Evolutionary conservation across 768 basidiomycete species (phyloP), one percentile per base, ranked within the genome.

Genomic region (Suillus lakei): DNA sequence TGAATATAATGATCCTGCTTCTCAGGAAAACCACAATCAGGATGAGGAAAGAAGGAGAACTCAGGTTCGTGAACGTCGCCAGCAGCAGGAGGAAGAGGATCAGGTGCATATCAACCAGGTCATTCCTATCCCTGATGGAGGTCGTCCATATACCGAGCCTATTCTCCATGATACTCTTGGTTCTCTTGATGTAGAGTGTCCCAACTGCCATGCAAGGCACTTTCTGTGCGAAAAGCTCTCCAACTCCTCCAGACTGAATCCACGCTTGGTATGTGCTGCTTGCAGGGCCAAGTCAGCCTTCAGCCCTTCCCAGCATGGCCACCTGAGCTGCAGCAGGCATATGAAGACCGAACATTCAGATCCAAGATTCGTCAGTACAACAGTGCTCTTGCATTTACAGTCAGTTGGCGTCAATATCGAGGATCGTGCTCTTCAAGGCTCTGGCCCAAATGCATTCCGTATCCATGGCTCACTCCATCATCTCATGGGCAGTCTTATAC

Each of bases 351-450:
- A 30, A 62, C 69, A 6, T 82, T 82, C 34, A 75, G 74, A 1
- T 62, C 68, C 5, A 69, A 82, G 6, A 81, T 83, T 9, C 68
- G 77, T 13, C 76, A 79, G 32, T 84, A 84, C 50, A 85, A 85
- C 61, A 67, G 70, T 43, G 77, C 83, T 1, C 70, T 84, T 54
- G 71, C 81, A 0, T 82, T 83, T 62, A 80, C 78, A 0, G n/a
- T 83, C 81, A 0, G 36, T 83, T 0, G 76, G 76, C 12, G 75
- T 77, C 2, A 53, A 66, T 5, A 67, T 77, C 30, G 79, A 82
- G 63, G 41, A 74, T 16, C 61, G 65, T 3, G 60, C 78, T 36
- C 72, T 75, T 55, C 46, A 68, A 68, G 71, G 75, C 64, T 23
- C 71, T 69, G 80, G 78, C 0, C 75, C 77, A 5, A 77, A 73